phyloP scores from a whole-genome alignment of 208 protist genomes.

The Leishmania martiniquensis region DNA sequence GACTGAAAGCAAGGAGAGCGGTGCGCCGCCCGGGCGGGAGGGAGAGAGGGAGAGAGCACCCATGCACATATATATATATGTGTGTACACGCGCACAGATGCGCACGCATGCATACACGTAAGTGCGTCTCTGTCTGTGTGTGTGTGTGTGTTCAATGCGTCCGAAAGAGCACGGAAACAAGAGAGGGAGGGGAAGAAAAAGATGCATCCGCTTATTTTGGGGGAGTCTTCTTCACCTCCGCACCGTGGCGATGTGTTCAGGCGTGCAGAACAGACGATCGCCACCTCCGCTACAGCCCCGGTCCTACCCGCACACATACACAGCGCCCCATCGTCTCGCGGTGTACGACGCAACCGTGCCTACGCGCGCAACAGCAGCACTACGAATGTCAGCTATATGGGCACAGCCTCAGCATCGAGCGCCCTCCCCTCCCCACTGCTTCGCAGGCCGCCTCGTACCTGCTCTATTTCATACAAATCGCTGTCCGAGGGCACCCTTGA shows the following conservation, averaged over 20 bases:
- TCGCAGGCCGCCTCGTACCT: neutral
- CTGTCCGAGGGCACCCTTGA: neutral
- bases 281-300: no score
- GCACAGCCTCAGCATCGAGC: neutral
- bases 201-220: no score
- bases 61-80: neutral
- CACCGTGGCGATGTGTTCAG: no score
- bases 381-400: neutral
- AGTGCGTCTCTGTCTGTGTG: neutral
- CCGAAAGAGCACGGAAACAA: neutral
- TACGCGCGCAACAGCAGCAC: neutral
- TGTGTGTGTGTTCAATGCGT: neutral
- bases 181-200: no score
- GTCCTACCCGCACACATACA: no score
- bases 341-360: neutral
- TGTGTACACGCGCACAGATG: neutral
- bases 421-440: neutral
- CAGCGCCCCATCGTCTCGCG: no score
- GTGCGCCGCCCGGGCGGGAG: neutral
- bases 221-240: no score
- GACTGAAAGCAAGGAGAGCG: no score
- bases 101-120: neutral
- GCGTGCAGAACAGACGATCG: no score
- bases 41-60: neutral
- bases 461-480: neutral